Base-by-base conservation (phyloP, 2,329 filamentous ascomycete genomes). In the Nannizziopsis barbatae region DNA sequence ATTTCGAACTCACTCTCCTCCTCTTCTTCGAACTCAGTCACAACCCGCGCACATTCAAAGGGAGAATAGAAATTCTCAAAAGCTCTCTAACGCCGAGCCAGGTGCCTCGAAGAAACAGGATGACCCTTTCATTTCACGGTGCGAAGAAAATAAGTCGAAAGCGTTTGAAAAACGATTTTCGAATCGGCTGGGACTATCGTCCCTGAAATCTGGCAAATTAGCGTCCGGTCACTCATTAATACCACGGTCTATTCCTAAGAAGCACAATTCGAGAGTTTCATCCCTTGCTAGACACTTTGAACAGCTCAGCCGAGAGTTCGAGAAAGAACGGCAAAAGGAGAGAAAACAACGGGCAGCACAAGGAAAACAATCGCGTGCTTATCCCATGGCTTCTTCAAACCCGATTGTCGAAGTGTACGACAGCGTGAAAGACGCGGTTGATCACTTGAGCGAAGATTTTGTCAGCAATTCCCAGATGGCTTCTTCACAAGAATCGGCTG, bases 201-300 rank as follows among this genome's bases (percentile, higher is more conserved):
- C 78, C 2, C 67, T 86, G 49, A 90, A 88, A 60, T 66, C 69
- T 50, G 62, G 66, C 32, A 76, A 76, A 52, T 59, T 70, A 37
- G 54, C 70, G 3, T 61, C 69, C 3, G 64, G 64, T 0, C 71
- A 74, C 31, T 96, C 92, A 1, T 75, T 90, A 37, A 96, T 98
- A 52, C 89, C 89, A 22, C 80, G 92, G 30, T 92, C 92, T 20
- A 79, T 95, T 22, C 80, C 84, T 44, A 60, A 64, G 43, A 81
- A 76, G 56, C 82, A 80, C 55, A 76, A 82, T 45, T 79, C 85
- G 2, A 86, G 84, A 58, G 92, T 98, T 2, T 93, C 88, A 7
- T 88, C 83, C n/a, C 74, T 98, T 43, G 87, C 92, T 14, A 86
- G 86, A 57, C 92, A 96, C 63, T 96, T 98, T 61, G 93, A 98